A percentile compares a stretch with the other conserved stretches of the same genome.
These are phyloP conservation scores for Pseudopithomyces chartarum DNA, from an alignment of 2,329 filamentous ascomycete species.

Conservation along the genomic window DNA sequence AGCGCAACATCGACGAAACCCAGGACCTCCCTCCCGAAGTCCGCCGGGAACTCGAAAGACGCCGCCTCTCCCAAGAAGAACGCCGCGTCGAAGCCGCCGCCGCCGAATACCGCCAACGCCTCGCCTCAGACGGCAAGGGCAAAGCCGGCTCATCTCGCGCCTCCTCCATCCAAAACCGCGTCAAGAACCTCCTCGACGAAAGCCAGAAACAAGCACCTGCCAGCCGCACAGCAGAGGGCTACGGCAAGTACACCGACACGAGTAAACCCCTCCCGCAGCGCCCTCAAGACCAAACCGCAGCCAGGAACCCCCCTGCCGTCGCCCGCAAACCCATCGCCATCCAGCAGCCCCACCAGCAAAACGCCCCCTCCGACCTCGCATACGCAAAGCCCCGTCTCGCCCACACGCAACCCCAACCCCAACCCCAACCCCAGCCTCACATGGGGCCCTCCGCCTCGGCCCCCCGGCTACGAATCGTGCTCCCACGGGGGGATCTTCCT, in stretches of 20 bases:
- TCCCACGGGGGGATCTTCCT: constrained; percentile 31
- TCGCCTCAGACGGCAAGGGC: constrained; percentile 65
- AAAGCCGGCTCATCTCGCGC: constrained; percentile 63
- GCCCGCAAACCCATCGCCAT: constrained; percentile 56
- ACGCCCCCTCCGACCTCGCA: constrained; percentile 24
- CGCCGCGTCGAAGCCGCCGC: constrained; percentile 85
- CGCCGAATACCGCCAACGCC: constrained; percentile 80
- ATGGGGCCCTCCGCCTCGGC: constrained; percentile 25
- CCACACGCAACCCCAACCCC: not conserved
- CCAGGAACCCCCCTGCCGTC: constrained; percentile 29
- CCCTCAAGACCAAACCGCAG: constrained; percentile 32
- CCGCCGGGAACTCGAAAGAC: constrained; percentile 84
- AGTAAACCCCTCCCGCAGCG: constrained; percentile 36
- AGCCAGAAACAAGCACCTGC: constrained; percentile 59
- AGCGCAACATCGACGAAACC: constrained; percentile 65
- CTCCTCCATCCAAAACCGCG: constrained; percentile 87
- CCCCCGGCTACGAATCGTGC: constrained; percentile 38
- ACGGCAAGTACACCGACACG: constrained; percentile 77
- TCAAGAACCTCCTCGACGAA: constrained; percentile 83
- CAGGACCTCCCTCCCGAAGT: constrained; percentile 84
- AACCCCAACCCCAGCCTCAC: no score
- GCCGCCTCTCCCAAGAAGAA: constrained; percentile 83
- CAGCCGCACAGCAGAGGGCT: constrained; percentile 81
- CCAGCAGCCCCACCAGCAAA: constrained; percentile 15
- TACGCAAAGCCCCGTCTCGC: constrained; percentile 35